Evolutionary conservation across 257 asterid species (phyloP), one percentile per base, ranked within the genome.

Genomic region (Jacaranda copaia): DNA sequence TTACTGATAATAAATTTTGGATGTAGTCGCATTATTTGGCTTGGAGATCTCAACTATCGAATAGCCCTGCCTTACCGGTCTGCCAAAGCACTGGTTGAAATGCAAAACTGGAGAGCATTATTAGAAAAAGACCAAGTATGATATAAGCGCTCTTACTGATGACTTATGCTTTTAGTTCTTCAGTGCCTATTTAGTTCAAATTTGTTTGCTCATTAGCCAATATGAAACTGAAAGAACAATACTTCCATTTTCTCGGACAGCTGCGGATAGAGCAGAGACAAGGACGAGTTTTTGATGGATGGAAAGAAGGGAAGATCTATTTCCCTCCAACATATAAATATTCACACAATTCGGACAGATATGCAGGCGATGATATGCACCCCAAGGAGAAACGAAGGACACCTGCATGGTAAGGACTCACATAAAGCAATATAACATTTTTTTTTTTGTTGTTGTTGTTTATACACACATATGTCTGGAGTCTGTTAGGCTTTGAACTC

Each of bases 281-380:
- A 39, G 98, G 97, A 42, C 89, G 96, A 53, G 99, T 96, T 66
- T 96, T 96, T 74, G 96, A 86, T 5, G 96, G 95, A 19, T 96
- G 99, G 99, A 91, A 75, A 82, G 99, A 96, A 85, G 99, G 99
- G 78, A 93, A 89, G 82, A 91, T 95, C 67, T 95, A 95, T 82
- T 95, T 95, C 84, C 99, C 99, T 5, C 99, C 99, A n/a, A 96
- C 99, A 0, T 96, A 96, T 79, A 96, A 96, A 74, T 96, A 96
- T 74, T 96, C 97, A 11, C 87, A 88, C 69, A 96, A 96, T 79
- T 96, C 99, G 72, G 99, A 96, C 83, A 88, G 98, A 83, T 96
- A 96, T 56, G 85, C 99, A 0, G 98, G 99, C 55, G 97, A 90
- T 48, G 95, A 93, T 68, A 79, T 91, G 97, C 96, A 93, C 80